Percentiles rank a stretch among this genome's conserved stretches.
These are phyloP conservation scores for Phtheirospermum japonicum DNA, from an alignment of 257 asterid species.

Conservation along the genomic window DNA sequence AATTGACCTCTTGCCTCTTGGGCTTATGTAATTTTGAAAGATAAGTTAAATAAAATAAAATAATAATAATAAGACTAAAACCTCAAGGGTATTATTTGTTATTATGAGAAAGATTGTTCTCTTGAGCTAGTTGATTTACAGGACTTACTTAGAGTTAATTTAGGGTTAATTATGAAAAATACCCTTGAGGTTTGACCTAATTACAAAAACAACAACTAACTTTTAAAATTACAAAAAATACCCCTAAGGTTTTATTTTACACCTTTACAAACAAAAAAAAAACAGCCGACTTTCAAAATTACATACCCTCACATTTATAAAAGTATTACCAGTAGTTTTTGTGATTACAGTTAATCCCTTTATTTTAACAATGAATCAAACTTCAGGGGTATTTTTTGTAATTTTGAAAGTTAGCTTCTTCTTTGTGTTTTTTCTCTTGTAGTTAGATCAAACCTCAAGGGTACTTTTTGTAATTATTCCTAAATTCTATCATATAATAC, in stretches of 20 bases:
- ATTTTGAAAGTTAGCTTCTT: background rate
- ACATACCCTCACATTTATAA: background rate
- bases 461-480: background rate
- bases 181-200: background rate
- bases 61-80: no score
- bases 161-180: background rate
- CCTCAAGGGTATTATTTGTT: background rate
- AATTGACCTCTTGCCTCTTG: background rate
- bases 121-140: background rate
- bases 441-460: background rate
- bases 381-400: background rate
- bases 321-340: background rate
- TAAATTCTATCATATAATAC: background rate
- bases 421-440: background rate
- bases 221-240: background rate
- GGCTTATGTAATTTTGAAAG: no score
- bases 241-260: no score
- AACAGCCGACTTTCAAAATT: background rate
- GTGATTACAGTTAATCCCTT: background rate
- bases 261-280: no score
- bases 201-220: background rate
- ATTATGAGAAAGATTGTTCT: background rate
- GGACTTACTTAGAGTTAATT: background rate
- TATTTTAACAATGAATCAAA: background rate
- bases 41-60: no score